These are phyloP conservation scores for Phytophthora pini DNA, from an alignment of 352 stramenopile species.

Conservation along the genomic window DNA sequence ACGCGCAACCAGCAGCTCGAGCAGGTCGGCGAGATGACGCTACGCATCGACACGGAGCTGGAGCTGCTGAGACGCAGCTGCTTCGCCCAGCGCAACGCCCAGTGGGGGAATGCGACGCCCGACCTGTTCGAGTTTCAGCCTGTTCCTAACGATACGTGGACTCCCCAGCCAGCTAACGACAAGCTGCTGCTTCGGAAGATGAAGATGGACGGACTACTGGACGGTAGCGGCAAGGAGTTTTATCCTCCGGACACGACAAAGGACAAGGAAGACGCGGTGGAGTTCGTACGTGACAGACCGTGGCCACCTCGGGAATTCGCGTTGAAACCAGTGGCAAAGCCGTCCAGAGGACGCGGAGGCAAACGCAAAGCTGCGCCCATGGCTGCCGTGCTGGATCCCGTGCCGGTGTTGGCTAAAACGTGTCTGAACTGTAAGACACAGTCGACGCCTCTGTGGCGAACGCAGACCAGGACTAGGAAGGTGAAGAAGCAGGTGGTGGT, in stretches of 20 bases:
- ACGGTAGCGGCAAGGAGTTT: constrained; percentile 19
- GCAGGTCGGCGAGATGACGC: constrained; percentile 65
- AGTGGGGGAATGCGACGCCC: constrained; percentile 60
- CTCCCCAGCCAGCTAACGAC: constrained; percentile 44
- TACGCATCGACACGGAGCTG: constrained; percentile 80
- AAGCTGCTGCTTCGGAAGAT: constrained; percentile 46
- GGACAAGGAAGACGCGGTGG: constrained; percentile 26
- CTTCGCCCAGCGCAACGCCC: constrained; percentile 79
- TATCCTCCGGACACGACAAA: constrained; percentile 23
- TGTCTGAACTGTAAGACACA: constrained; percentile 62
- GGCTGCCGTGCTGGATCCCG: constrained; percentile 51
- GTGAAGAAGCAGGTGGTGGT: constrained; percentile 22
- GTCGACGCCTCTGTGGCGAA: constrained; percentile 71
- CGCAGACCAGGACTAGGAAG: constrained; percentile 31
- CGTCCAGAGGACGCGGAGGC: constrained; percentile 45
- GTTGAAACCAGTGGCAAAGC: constrained; percentile 59
- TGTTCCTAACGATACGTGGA: constrained; percentile 36
- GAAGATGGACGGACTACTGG: constrained; percentile 41
- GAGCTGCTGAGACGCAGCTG: constrained; percentile 75
- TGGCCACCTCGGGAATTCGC: constrained; percentile 84
- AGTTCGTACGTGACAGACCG: constrained; percentile 62
- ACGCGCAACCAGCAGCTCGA: constrained; percentile 40
- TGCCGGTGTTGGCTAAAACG: constrained; percentile 37
- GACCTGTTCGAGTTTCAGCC: constrained; percentile 55
- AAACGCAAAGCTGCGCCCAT: constrained; percentile 71